These are phyloP conservation scores for Fomitopsis schrenkii DNA, from an alignment of 1,284 basidiomycete species.

Conservation along the genomic window DNA sequence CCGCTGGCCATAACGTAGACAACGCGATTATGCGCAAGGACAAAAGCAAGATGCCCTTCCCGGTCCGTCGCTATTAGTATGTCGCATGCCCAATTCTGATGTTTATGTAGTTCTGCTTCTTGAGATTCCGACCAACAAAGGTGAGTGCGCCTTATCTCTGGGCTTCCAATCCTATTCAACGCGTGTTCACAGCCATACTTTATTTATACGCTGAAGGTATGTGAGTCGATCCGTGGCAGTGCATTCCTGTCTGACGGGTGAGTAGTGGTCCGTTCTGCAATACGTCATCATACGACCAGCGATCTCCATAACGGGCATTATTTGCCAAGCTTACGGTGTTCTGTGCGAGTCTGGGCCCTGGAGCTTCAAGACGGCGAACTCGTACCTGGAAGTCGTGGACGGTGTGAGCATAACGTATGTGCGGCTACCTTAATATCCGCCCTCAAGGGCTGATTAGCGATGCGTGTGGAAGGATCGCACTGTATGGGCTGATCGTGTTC, in stretches of 20 bases:
- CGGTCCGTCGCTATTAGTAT: constrained; percentile 40
- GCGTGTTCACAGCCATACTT: constrained; percentile 61
- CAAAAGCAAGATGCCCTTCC: constrained; percentile 70
- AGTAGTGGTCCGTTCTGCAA: constrained; percentile 79
- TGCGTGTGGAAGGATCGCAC: constrained; percentile 49
- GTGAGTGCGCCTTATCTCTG: constrained; percentile 26
- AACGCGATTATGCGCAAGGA: constrained; percentile 76
- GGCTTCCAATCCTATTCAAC: neutral
- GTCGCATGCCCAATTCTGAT: neutral
- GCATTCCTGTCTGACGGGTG: neutral
- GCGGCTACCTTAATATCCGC: neutral
- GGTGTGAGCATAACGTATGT: constrained; percentile 75
- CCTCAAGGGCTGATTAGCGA: neutral
- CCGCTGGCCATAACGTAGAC: constrained; percentile 53
- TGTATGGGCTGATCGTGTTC: constrained; percentile 80
- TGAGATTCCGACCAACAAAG: constrained; percentile 80
- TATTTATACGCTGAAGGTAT: constrained; percentile 81
- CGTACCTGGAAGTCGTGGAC: constrained; percentile 70
- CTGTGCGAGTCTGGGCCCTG: constrained; percentile 64
- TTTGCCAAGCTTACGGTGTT: constrained; percentile 63
- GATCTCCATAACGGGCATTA: constrained; percentile 68
- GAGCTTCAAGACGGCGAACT: constrained; percentile 59
- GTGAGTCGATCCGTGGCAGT: neutral
- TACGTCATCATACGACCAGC: constrained; percentile 76
- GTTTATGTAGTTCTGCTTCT: constrained; percentile 56